Base-by-base conservation (phyloP, 164 flowering plant genomes). In the Tetrastigma voinierianum region DNA sequence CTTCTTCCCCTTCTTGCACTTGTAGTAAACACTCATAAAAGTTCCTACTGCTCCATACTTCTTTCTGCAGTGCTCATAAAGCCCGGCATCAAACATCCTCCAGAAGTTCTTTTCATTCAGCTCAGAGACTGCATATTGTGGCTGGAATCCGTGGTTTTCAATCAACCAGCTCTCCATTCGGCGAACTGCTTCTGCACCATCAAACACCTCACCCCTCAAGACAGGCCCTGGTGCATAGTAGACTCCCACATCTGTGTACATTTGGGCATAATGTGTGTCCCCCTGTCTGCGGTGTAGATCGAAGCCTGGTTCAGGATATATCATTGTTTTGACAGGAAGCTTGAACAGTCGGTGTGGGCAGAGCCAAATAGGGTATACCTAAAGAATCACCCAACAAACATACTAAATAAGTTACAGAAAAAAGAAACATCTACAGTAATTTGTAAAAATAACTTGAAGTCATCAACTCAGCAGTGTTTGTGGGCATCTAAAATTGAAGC, bases 281-380 rank as follows among this genome's bases (percentile, higher is more conserved):
- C 99, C 99, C 72, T 93, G 99, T 68, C 93, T 81, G 59, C 61
- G 77, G 0, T 81, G 81, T 0, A 61, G 84, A 83, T 96, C 99
- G 65, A 96, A 96, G 16, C 99, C 98, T 60, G 90, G 89, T 66
- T 96, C 98, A 0, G 99, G 96, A 66, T 87, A 87, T 9, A 96
- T 72, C 99, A 87, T 90, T 47, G 98, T 83, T 71, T 91, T 96
- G 66, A 83, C 59, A 0, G 99, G 98, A 19, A 83, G 87, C 80
- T 88, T 90, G 88, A 63, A 96, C 67, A 93, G 68, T 59, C 87
- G 81, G 81, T 96, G 98, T 11, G 99, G 99, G 77, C 99, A 95
- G 25, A 96, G 92, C 99, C 99, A 93, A 57, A 96, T 75, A 2
- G 99, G 99, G 71, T 96, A 94, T 6, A 94, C 88, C 98, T 94